phyloP scores from a whole-genome alignment of 148 eudicot genomes.

The Agrostemma githago region DNA sequence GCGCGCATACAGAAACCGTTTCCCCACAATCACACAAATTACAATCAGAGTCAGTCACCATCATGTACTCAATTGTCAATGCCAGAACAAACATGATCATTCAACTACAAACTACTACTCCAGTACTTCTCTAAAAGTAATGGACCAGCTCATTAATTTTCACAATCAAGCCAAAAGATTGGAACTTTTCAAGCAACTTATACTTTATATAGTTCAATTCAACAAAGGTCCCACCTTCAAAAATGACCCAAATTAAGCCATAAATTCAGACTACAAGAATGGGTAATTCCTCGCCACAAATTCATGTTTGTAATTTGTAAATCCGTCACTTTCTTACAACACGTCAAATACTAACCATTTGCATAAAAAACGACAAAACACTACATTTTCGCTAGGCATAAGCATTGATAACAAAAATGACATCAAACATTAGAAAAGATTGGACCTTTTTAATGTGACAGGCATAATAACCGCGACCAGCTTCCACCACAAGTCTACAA shows the following conservation, averaged over 20 bases:
- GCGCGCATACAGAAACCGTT: too few relatives aligned
- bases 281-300: neutral
- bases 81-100: neutral
- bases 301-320: too few relatives aligned
- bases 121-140: too few relatives aligned
- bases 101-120: neutral
- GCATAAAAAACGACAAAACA: too few relatives aligned
- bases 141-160: neutral
- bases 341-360: too few relatives aligned
- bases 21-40: neutral
- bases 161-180: conserved; percentile 4
- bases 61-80: neutral
- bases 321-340: too few relatives aligned
- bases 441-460: conserved; percentile 26
- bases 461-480: conserved; percentile 13
- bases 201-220: neutral
- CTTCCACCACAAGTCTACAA: conserved; percentile 6
- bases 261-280: neutral
- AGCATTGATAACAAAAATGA: too few relatives aligned
- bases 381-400: too few relatives aligned
- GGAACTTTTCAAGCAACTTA: neutral
- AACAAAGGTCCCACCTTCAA: neutral
- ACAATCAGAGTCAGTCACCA: neutral
- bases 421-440: neutral
- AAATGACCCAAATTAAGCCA: neutral